phyloP scores from a whole-genome alignment of 768 basidiomycete genomes.

The Gelatoporia subvermispora region DNA sequence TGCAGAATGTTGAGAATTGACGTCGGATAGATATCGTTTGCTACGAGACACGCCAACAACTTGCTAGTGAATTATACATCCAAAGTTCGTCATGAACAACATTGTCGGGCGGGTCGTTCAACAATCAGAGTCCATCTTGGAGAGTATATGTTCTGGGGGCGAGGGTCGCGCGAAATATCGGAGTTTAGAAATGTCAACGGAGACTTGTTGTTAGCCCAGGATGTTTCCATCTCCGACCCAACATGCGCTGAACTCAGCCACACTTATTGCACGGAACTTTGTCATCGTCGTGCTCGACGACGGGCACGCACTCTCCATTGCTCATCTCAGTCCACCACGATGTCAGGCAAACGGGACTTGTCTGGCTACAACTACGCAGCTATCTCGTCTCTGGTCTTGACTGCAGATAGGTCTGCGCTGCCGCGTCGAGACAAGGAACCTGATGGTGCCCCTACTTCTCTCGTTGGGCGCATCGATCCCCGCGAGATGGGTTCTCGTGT shows the following conservation, averaged over 20 bases:
- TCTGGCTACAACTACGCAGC: slow-evolving; percentile 95
- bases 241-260: neutral
- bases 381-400: slow-evolving; percentile 90
- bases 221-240: neutral
- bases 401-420: slow-evolving; percentile 77
- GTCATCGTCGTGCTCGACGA: slow-evolving; percentile 11
- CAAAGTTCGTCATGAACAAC: too few relatives aligned
- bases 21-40: too few relatives aligned
- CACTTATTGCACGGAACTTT: neutral
- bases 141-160: too few relatives aligned
- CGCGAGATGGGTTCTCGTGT: slow-evolving; percentile 93
- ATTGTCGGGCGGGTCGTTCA: too few relatives aligned
- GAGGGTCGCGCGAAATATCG: too few relatives aligned
- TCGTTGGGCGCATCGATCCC: slow-evolving; percentile 85
- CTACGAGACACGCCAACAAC: too few relatives aligned
- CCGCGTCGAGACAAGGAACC: slow-evolving; percentile 93
- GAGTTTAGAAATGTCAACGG: too few relatives aligned
- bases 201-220: too few relatives aligned
- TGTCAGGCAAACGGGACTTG: slow-evolving; percentile 67
- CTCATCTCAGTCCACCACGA: slow-evolving; percentile 13
- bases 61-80: too few relatives aligned
- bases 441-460: slow-evolving; percentile 91
- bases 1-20: too few relatives aligned
- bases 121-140: too few relatives aligned
- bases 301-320: slow-evolving; percentile 7